Percentiles rank a stretch among this genome's conserved stretches.
phyloP scores from a whole-genome alignment of 768 basidiomycete genomes.

The Trametes coccinea region DNA sequence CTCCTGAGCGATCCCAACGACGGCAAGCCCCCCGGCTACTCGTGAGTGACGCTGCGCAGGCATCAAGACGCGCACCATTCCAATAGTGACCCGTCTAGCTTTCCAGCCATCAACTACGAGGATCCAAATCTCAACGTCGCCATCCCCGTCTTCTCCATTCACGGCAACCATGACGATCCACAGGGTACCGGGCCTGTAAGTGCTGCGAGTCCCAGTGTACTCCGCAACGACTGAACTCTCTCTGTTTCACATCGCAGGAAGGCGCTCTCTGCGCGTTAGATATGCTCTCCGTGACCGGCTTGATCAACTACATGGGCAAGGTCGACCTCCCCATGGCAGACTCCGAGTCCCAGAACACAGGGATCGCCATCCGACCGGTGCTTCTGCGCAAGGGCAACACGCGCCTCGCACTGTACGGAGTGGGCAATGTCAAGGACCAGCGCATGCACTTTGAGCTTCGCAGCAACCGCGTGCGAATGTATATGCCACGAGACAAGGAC shows the following conservation, averaged over 20 bases:
- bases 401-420: slow-evolving; percentile 87
- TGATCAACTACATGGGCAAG: slow-evolving; percentile 98
- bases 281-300: slow-evolving; percentile 88
- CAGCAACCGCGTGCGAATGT: slow-evolving; percentile 94
- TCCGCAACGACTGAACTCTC: not conserved
- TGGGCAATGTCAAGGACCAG: slow-evolving; percentile 96
- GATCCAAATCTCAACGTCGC: slow-evolving; percentile 93
- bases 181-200: slow-evolving; percentile 91
- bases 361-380: slow-evolving; percentile 88
- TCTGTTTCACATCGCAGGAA: slow-evolving; percentile 51
- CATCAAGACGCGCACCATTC: not conserved
- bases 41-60: slow-evolving; percentile 49
- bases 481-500: slow-evolving; percentile 87
- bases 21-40: slow-evolving; percentile 81
- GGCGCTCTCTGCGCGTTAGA: slow-evolving; percentile 96
- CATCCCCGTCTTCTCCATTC: slow-evolving; percentile 98
- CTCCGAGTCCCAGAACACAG: slow-evolving; percentile 61
- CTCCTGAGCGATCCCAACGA: slow-evolving; percentile 91
- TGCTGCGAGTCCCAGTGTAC: slow-evolving; percentile 4
- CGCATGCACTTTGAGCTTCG: slow-evolving; percentile 96
- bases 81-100: slow-evolving; percentile 48
- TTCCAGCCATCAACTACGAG: slow-evolving; percentile 96
- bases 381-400: slow-evolving; percentile 87
- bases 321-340: slow-evolving; percentile 82
- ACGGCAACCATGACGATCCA: slow-evolving; percentile 99